Evolutionary conservation across 2,329 filamentous ascomycete species (phyloP), one percentile per base, ranked within the genome.

Genomic region (Hymenoscyphus infarciens): DNA sequence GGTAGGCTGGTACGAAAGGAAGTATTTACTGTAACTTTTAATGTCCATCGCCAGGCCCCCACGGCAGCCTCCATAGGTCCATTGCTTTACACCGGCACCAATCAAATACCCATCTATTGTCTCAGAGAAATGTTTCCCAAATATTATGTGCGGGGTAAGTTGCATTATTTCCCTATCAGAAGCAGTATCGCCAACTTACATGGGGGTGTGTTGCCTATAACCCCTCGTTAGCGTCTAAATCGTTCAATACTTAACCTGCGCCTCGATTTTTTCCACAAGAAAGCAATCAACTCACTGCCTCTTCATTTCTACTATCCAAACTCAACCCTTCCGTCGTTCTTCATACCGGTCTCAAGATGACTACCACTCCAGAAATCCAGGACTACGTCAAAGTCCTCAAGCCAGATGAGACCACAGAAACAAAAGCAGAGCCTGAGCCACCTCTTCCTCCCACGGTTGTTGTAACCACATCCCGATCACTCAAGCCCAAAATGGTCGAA

Each of bases 371-470:
- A 38, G 57, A 60, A 54, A 60, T 60, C 29, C 42, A 31, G 11
- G 57, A 60, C 57, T 60, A 60, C 52, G 57, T 60, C 57, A 60
- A 60, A 54, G 42, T 60, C 29, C 52, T 25, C n/a, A 60, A 53
- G 6, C 57, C 42, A 49, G 29, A 33, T 2, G 57, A 31, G 1
- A 22, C 57, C 16, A 25, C 45, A 11, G 45, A 53, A 29, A 22
- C n/a, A 13, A 54, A 45, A 22, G 16, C 25, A 25, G 19, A 54
- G 5, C 22, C 25, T 13, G 16, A 27, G 52, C 25, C 52, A 54
- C 4, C 25, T 54, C 25, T 54, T 31, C 25, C 52, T 31, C 22
- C 11, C 11, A 13, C 52, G 2, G 52, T 31, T 16, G 13, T 31
- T 11, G n/a, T 25, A 7, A 15, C 57, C 1, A 60, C 57, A 15